These are phyloP conservation scores for Pascua sp. DNA, from an alignment of 1,284 basidiomycete genomes.

Conservation along the genomic window DNA sequence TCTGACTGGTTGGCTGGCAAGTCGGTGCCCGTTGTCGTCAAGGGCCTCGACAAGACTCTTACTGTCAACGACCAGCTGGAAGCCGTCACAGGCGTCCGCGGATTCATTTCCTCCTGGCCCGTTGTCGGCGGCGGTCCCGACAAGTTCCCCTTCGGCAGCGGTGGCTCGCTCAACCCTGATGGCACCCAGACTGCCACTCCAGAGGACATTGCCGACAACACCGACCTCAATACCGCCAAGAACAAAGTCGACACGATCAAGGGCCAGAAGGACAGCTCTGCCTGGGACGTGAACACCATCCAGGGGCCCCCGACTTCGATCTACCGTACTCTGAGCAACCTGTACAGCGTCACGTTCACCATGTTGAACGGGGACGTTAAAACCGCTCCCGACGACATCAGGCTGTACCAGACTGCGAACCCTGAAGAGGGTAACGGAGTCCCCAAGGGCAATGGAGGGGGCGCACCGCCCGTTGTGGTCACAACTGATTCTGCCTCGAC, in stretches of 20 bases:
- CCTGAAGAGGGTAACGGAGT: too few species aligned
- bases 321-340: not conserved
- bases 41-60: not conserved
- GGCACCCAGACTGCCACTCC: not conserved
- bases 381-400: too few species aligned
- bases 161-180: not conserved
- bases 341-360: not conserved
- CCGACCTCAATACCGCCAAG: not conserved
- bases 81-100: not conserved
- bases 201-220: constrained; percentile 1
- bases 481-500: too few species aligned
- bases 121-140: not conserved
- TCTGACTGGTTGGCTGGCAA: not conserved
- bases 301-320: not conserved
- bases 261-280: not conserved
- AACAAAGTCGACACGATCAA: constrained; percentile 2
- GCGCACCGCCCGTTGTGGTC: too few species aligned
- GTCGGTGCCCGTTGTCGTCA: not conserved
- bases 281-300: not conserved
- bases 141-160: not conserved
- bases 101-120: not conserved
- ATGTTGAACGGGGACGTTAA: not conserved
- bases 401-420: too few species aligned
- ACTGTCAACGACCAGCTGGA: not conserved
- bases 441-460: too few species aligned